Evolutionary conservation across 257 asterid genomes (phyloP), one percentile per base, ranked within the genome.

Genomic region (Jacaranda copaia): DNA sequence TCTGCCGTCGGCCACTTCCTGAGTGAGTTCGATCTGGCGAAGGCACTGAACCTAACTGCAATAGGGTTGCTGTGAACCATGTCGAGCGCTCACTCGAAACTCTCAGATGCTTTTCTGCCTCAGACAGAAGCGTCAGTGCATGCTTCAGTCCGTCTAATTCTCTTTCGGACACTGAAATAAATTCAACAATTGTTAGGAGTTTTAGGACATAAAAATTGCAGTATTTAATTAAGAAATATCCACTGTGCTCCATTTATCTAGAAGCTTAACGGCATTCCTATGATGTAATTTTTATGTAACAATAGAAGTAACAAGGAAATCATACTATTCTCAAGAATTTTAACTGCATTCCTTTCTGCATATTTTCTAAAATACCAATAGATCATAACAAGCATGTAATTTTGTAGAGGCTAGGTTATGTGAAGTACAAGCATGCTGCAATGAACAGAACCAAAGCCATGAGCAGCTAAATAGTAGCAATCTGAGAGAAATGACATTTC

Each of bases 21-120:
- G 95, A 90, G 80, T 88, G 97, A 63, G 92, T 86, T 74, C 67
- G 90, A 77, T 88, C 96, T 1, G 91, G 91, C 5, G 96, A 88
- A 55, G 98, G 84, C 25, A 80, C 62, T 0, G 97, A 93, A 70
- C 99, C 98, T 75, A 96, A 84, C 75, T 93, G 98, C 61, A 96
- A 82, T n/a, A 96, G 81, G 49, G 99, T 96, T 73, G 97, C 99
- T 1, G 97, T 93, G 89, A 96, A 96, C 98, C 99, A 96, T 38
- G 99, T 96, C 36, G 99, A 91, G 53, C 97, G 93, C 75, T 93
- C 99, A 45, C 86, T 87, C 59, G 99, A 91, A 72, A 85, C 91
- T 78, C 99, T 83, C 68, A 93, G 85, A 72, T 91, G 99, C 85
- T 90, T 96, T 83, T 96, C 98, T 9, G 98, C 93, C 72, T 96